Evolutionary conservation across 1,284 basidiomycete species (phyloP), one percentile per base, ranked within the genome.

Genomic region (Cutaneotrichosporon sp.): DNA sequence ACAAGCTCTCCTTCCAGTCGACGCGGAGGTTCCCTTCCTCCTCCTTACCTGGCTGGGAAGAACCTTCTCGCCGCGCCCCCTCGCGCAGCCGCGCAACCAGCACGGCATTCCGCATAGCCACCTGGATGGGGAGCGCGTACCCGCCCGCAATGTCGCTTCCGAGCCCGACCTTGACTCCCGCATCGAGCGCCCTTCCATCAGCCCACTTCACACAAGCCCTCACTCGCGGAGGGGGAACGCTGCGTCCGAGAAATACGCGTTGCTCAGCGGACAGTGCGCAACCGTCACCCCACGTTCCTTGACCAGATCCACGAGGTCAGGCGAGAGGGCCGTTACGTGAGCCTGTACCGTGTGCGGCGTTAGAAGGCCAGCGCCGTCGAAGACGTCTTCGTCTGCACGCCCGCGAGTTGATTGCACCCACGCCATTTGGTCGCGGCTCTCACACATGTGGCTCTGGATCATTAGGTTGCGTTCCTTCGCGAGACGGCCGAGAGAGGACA

Each of bases 61-160:
- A 18, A 26, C 26, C 65, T 31, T 65, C 61, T 3, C 63, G 34
- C n/a, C 83, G 81, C 21, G 74, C 69, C 2, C 88, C 87, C 73
- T 91, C 86, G n/a, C 89, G 82, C 80, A 90, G 86, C 53, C 89
- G 82, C 1, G 90, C 87, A 1, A 88, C 84, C 6, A 84, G 81
- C 0, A 92, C 90, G 0, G 89, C 86, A 63, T 87, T 86, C 46
- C 91, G 83, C 91, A 92, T 93, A 21, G 86, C 83, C 56, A 80
- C 83, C 84, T 91, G 89, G 42, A 92, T 86, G 69, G 90, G 88
- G 38, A 88, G 77, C 52, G 85, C 86, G 74, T 93, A 93, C 6
- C 91, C 91, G 4, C 91, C 91, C 0, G 90, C 90, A 55, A 92
- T 82, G 71, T 93, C 91, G n/a, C 87, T 87, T 1, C 91, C 91